Evolutionary conservation across 2,329 filamentous ascomycete species (phyloP).

Genomic region (Calonectria pseudoreteaudii): DNA sequence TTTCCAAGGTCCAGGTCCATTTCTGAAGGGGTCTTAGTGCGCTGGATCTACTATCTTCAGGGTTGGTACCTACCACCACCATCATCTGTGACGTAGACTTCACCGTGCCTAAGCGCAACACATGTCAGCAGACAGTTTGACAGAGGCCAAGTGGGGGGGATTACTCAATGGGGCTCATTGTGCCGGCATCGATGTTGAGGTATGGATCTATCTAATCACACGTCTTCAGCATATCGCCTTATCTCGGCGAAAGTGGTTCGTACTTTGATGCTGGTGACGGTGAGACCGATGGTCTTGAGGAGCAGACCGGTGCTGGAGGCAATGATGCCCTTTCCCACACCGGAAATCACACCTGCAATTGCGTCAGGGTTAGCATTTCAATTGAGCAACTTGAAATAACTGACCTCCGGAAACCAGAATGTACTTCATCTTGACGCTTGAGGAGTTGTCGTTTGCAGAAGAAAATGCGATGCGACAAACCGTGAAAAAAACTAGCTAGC

Average conservation of each 20-base stretch:
- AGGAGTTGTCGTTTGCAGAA: conserved; percentile 1
- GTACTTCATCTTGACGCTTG: conserved; percentile 10
- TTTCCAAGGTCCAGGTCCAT: conserved; percentile 68
- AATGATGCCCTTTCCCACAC: conserved; percentile 3
- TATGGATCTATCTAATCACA: conserved; percentile 7
- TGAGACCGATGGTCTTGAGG: conserved; percentile 7
- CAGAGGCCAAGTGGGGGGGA: not conserved
- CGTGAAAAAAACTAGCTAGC: conserved; percentile 12
- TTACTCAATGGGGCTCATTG: conserved; percentile 10
- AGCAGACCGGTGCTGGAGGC: conserved; percentile 5
- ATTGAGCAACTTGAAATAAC: conserved; percentile 2
- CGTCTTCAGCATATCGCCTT: not conserved
- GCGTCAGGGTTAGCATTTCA: conserved; percentile 2
- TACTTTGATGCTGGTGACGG: conserved; percentile 9
- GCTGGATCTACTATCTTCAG: not conserved
- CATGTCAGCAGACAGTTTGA: not conserved
- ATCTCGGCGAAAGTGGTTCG: not conserved
- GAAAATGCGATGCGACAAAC: conserved; percentile 4
- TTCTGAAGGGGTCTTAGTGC: conserved; percentile 36
- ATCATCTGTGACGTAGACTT: conserved; percentile 1
- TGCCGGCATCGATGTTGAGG: conserved; percentile 7
- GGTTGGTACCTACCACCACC: not conserved
- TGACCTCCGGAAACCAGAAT: conserved; percentile 8
- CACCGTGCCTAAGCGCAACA: not conserved
- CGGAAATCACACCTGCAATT: not conserved